phyloP scores from a whole-genome alignment of 257 asterid genomes.

The Fraxinus pennsylvanica region DNA sequence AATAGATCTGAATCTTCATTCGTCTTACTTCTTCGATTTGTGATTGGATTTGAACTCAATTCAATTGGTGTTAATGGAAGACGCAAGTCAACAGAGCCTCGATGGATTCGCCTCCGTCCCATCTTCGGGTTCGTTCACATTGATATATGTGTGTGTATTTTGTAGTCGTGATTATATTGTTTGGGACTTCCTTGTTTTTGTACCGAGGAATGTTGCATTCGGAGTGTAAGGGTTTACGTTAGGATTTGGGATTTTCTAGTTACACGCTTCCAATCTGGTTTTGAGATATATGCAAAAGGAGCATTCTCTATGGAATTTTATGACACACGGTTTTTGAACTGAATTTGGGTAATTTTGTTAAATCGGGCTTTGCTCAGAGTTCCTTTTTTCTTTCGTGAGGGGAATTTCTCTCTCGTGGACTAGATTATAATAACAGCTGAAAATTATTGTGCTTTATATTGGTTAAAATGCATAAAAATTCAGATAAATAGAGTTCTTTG shows the following conservation, averaged over 20 bases:
- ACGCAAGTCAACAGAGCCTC: constrained; percentile 52
- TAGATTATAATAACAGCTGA: not conserved
- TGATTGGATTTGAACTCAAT: constrained; percentile 29
- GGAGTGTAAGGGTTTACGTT: not conserved
- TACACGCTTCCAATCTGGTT: constrained; percentile 8
- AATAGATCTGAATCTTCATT: constrained; percentile 45
- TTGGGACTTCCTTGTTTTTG: constrained; percentile 1
- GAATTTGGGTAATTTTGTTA: not conserved
- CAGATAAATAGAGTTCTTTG: not conserved
- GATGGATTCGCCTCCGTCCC: constrained; percentile 70
- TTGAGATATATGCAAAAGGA: not conserved
- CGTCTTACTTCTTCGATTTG: constrained; percentile 24
- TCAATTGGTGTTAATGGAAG: constrained; percentile 61
- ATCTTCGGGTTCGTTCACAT: constrained; percentile 54
- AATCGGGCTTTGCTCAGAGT: not conserved
- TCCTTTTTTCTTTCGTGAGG: not conserved
- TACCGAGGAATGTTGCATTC: not conserved
- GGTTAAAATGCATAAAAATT: not conserved
- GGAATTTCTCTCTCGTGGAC: not conserved
- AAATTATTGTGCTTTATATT: not conserved
- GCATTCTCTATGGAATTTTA: not conserved
- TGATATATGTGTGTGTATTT: constrained; percentile 10
- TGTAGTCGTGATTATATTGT: constrained; percentile 2
- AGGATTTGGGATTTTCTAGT: constrained; percentile 9
- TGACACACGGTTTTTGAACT: not conserved